Evolutionary conservation across 352 stramenopile genomes (phyloP).

Genomic region (Phytophthora hibernalis): DNA sequence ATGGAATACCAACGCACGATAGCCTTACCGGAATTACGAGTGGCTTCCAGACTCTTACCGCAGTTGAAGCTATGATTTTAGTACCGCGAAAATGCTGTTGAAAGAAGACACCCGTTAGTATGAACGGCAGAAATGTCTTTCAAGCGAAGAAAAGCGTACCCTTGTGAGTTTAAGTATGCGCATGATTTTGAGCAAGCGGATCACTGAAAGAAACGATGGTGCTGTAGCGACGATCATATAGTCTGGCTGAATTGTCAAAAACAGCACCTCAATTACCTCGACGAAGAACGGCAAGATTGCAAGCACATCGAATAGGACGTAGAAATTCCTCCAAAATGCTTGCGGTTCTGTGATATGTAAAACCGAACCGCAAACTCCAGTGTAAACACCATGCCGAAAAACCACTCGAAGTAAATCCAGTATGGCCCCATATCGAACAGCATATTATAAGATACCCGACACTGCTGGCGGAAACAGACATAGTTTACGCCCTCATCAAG

Average conservation of each 20-base stretch:
- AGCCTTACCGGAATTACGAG: constrained; percentile 65
- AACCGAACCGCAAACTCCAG: constrained; percentile 67
- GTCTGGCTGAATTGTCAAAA: constrained; percentile 39
- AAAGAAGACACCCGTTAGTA: not conserved
- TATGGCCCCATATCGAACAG: constrained; percentile 72
- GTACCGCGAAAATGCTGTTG: constrained; percentile 69
- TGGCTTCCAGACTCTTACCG: constrained; percentile 59
- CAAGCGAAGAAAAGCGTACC: constrained; percentile 30
- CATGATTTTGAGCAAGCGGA: constrained; percentile 76
- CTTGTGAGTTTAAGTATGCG: constrained; percentile 78
- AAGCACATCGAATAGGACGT: constrained; percentile 74
- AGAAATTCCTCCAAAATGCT: constrained; percentile 59
- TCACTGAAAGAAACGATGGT: constrained; percentile 70
- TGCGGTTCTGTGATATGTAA: constrained; percentile 48
- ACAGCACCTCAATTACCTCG: constrained; percentile 50
- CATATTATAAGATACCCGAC: constrained; percentile 32
- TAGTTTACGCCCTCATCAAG: constrained; percentile 22
- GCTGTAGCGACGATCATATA: constrained; percentile 71
- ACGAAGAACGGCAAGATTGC: constrained; percentile 70
- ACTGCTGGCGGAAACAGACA: constrained; percentile 68
- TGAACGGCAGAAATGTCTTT: not conserved
- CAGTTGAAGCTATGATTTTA: constrained; percentile 68
- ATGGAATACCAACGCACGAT: not conserved
- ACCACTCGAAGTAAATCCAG: constrained; percentile 84
- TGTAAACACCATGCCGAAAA: constrained; percentile 64